Percentiles rank a stretch among this genome's conserved stretches.
Evolutionary conservation across 768 basidiomycete genomes (phyloP).

Genomic region (Termitomyces sp.): DNA sequence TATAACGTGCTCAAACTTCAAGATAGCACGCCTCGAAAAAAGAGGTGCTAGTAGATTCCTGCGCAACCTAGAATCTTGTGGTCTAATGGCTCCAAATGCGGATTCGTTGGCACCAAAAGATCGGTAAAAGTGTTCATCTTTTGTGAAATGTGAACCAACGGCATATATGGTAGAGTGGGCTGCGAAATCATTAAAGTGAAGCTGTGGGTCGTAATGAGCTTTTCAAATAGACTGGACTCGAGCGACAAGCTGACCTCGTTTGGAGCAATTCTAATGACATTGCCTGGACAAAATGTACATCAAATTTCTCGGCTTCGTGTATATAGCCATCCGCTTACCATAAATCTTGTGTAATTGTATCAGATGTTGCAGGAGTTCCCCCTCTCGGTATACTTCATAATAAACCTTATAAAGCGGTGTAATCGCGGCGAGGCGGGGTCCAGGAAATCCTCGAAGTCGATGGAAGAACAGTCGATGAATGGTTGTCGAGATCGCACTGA

Average conservation of each 20-base stretch:
- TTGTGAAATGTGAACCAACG: slow-evolving; percentile 33
- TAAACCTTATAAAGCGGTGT: slow-evolving; percentile 34
- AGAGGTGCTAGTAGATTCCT: slow-evolving; percentile 32
- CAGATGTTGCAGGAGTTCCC: slow-evolving; percentile 31
- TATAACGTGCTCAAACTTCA: slow-evolving; percentile 34
- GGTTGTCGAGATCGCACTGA: slow-evolving; percentile 13
- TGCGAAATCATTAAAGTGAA: slow-evolving; percentile 35
- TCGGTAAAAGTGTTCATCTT: slow-evolving; percentile 37
- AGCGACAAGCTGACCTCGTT: slow-evolving; percentile 29
- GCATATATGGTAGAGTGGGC: slow-evolving; percentile 37
- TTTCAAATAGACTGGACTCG: neutral
- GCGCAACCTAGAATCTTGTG: slow-evolving; percentile 29
- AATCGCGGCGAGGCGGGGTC: slow-evolving; percentile 32
- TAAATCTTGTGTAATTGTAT: slow-evolving; percentile 30
- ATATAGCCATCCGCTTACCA: slow-evolving; percentile 22
- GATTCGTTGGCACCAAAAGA: slow-evolving; percentile 35
- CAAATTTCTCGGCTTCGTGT: neutral
- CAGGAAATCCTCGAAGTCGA: slow-evolving; percentile 33
- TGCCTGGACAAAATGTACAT: slow-evolving; percentile 23
- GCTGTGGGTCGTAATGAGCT: slow-evolving; percentile 20
- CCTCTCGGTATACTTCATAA: slow-evolving; percentile 32
- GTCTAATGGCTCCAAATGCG: slow-evolving; percentile 35
- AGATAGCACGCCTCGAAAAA: slow-evolving; percentile 37
- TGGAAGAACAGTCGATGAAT: slow-evolving; percentile 31
- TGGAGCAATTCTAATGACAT: slow-evolving; percentile 38